Conservation (phyloP, 352 stramenopile genomes). For the Globisporangium irregulare region DNA sequence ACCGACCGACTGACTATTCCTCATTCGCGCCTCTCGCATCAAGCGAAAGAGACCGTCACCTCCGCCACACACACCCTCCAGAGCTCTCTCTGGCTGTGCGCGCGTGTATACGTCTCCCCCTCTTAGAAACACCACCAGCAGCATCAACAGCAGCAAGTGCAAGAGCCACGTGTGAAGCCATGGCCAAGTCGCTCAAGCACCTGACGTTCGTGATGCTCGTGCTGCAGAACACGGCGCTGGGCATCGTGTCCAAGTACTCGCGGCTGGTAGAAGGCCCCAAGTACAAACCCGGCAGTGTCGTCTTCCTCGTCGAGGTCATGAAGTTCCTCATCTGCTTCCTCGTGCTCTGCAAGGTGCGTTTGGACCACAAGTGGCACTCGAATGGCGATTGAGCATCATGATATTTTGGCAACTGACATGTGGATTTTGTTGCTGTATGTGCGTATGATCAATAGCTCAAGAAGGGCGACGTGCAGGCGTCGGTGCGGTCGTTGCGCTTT, state of each 20-base stretch:
- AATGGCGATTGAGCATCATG: background rate
- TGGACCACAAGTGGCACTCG: background rate
- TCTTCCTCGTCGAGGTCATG: conserved; percentile 78
- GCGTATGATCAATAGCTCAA: conserved; percentile 31
- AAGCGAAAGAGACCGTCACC: background rate
- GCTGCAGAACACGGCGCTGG: conserved; percentile 82
- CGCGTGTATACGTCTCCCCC: background rate
- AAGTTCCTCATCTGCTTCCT: conserved; percentile 83
- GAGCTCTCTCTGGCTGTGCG: background rate
- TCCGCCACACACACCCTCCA: background rate
- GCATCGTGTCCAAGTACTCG: conserved; percentile 88
- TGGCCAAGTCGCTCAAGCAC: conserved; percentile 59
- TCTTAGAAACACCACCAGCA: background rate
- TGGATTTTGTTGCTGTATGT: background rate
- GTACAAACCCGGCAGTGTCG: conserved; percentile 77
- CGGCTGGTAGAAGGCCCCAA: conserved; percentile 63
- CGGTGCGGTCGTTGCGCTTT: conserved; percentile 55
- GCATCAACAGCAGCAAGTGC: background rate
- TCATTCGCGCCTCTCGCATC: background rate
- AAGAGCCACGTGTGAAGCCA: conserved; percentile 5
- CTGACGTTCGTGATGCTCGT: conserved; percentile 85
- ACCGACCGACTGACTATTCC: background rate
- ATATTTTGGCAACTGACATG: background rate
- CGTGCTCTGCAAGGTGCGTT: conserved; percentile 51
- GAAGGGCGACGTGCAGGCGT: conserved; percentile 47